These are phyloP conservation scores for Fonsecaea pedrosoi DNA, from an alignment of 2,329 filamentous ascomycete genomes.

Conservation along the genomic window DNA sequence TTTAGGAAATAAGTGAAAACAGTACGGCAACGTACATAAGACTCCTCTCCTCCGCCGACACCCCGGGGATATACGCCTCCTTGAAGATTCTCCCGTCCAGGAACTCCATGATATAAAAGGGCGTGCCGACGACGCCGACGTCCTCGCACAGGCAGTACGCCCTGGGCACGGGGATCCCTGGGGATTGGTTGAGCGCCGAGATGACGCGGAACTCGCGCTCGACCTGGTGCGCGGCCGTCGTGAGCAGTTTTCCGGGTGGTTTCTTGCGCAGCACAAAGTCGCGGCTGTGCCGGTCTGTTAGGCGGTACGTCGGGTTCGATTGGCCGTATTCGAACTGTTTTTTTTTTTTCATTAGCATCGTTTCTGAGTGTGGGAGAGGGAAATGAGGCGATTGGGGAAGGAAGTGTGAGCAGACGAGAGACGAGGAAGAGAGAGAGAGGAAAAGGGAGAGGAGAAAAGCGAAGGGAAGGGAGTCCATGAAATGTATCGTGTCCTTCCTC, in stretches of 20 bases:
- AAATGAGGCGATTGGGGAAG: too few species aligned
- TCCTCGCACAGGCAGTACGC: slow-evolving; percentile 88
- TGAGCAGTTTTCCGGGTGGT: slow-evolving; percentile 88
- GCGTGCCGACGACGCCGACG: slow-evolving; percentile 76
- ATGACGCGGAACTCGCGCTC: slow-evolving; percentile 95
- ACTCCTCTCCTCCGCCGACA: slow-evolving; percentile 70
- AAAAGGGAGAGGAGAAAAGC: too few species aligned
- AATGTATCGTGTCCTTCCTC: too few species aligned
- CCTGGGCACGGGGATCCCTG: slow-evolving; percentile 81
- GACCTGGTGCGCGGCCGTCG: slow-evolving; percentile 92
- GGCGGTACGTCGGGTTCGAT: slow-evolving; percentile 94
- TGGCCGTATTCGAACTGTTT: slow-evolving; percentile 91
- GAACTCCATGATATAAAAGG: slow-evolving; percentile 98
- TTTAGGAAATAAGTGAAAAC: background rate
- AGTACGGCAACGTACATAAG: slow-evolving; percentile 65
- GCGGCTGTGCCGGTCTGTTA: slow-evolving; percentile 73
- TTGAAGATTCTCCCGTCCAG: slow-evolving; percentile 92
- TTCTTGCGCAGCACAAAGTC: slow-evolving; percentile 96
- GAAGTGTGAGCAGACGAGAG: too few species aligned
- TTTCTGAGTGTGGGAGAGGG: too few species aligned
- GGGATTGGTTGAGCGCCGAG: slow-evolving; percentile 74
- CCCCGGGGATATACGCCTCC: slow-evolving; percentile 79
- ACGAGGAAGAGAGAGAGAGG: background rate
- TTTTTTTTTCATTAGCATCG: background rate
- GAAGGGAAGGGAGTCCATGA: too few species aligned